Evolutionary conservation across 2,329 filamentous ascomycete species (phyloP).

Genomic region (Arthrobotrys entomopaga): DNA sequence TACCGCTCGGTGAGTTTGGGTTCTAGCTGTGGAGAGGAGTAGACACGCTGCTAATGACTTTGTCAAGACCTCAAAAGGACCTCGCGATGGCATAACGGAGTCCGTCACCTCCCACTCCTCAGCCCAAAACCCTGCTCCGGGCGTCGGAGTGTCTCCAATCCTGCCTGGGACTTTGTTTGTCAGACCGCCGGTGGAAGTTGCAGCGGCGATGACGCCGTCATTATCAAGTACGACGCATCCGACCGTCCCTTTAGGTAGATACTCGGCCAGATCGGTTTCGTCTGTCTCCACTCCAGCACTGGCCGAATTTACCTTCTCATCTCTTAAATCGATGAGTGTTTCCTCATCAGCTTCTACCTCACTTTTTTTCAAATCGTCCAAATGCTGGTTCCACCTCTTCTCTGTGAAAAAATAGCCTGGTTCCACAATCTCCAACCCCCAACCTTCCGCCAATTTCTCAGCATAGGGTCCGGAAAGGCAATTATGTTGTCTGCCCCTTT

Average conservation of each 20-base stretch:
- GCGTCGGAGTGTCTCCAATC: constrained; percentile 84
- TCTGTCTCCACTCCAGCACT: constrained; percentile 2
- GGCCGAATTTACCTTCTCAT: neutral
- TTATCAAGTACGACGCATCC: constrained; percentile 83
- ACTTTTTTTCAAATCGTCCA: constrained; percentile 67
- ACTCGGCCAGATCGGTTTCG: constrained; percentile 67
- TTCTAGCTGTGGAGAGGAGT: constrained; percentile 33
- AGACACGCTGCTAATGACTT: constrained; percentile 12
- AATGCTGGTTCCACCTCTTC: constrained; percentile 80
- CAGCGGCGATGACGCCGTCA: constrained; percentile 76
- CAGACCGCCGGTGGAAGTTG: constrained; percentile 77
- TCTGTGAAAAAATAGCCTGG: constrained; percentile 81
- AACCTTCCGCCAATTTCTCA: constrained; percentile 73
- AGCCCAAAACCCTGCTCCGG: constrained; percentile 89
- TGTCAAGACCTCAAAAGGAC: constrained; percentile 7
- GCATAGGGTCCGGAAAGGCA: constrained; percentile 72
- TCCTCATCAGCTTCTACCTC: constrained; percentile 55
- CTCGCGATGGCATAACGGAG: neutral
- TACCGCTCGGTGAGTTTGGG: constrained; percentile 61
- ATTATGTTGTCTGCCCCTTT: constrained; percentile 62
- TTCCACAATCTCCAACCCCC: constrained; percentile 77
- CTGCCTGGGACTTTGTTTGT: constrained; percentile 89
- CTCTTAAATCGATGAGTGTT: constrained; percentile 16
- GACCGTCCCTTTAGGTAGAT: constrained; percentile 83
- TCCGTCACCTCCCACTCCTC: constrained; percentile 74